phyloP scores from a whole-genome alignment of 352 stramenopile genomes.

The Phytophthora vignae region DNA sequence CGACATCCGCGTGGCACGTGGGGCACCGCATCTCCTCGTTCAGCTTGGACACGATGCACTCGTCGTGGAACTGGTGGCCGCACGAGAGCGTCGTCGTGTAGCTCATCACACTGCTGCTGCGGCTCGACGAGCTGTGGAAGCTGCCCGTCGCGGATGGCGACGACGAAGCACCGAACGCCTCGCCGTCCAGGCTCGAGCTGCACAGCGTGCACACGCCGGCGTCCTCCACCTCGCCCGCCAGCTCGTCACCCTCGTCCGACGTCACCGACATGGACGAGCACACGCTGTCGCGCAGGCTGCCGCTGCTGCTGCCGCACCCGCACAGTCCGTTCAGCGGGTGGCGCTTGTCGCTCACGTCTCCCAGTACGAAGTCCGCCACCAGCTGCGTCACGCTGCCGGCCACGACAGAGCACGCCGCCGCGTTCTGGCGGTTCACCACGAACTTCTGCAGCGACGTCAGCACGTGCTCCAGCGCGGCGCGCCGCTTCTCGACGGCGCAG shows the following conservation, averaged over 20 bases:
- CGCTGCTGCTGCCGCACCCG: conserved; percentile 10
- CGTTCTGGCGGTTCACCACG: conserved; percentile 42
- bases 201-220: conserved; percentile 26
- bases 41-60: conserved; percentile 62
- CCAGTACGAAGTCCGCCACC: conserved; percentile 40
- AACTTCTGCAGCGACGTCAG: conserved; percentile 49
- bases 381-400: conserved; percentile 30
- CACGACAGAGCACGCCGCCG: conserved; percentile 38
- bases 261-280: conserved; percentile 20
- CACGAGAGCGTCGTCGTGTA: conserved; percentile 58
- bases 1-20: conserved; percentile 39
- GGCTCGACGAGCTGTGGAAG: conserved; percentile 14
- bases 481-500: conserved; percentile 35
- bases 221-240: conserved; percentile 14
- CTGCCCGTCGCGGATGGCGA: conserved; percentile 5
- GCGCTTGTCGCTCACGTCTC: conserved; percentile 35
- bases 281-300: conserved; percentile 14
- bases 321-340: conserved; percentile 33
- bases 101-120: conserved; percentile 26
- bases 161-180: conserved; percentile 12
- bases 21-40: conserved; percentile 58
- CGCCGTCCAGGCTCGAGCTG: conserved; percentile 24
- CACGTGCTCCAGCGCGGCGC: conserved; percentile 36
- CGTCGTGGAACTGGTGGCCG: conserved; percentile 67
- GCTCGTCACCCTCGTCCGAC: conserved; percentile 30